Evolutionary conservation across 352 stramenopile genomes (phyloP).

Genomic region (Phytophthora hibernalis): DNA sequence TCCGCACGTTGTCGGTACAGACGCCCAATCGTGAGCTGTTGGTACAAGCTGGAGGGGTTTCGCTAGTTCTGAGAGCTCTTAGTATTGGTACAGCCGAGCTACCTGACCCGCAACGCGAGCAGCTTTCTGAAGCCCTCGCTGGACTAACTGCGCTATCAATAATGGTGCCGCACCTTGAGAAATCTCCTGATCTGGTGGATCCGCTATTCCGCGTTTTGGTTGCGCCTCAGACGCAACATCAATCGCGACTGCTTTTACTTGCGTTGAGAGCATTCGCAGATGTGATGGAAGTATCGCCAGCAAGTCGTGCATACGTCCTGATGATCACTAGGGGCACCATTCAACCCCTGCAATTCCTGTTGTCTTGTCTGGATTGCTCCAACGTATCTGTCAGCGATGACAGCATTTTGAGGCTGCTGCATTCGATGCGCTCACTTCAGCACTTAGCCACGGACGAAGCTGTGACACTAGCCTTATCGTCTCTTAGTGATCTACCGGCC

Average conservation of each 20-base stretch:
- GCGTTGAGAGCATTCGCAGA: constrained; percentile 58
- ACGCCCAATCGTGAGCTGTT: constrained; percentile 37
- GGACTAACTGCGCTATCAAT: constrained; percentile 20
- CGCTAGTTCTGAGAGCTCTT: constrained; percentile 46
- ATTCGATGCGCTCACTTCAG: constrained; percentile 56
- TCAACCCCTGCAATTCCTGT: constrained; percentile 47
- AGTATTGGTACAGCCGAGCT: constrained; percentile 17
- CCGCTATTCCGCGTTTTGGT: constrained; percentile 68
- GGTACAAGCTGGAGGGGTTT: constrained; percentile 45
- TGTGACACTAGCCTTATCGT: constrained; percentile 42
- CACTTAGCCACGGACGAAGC: constrained; percentile 66
- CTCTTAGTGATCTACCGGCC: constrained; percentile 35
- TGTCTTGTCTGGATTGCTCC: constrained; percentile 52
- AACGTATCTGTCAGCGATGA: constrained; percentile 20
- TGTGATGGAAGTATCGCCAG: constrained; percentile 58
- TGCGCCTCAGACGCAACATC: constrained; percentile 39
- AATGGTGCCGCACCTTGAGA: constrained; percentile 23
- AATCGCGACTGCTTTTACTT: constrained; percentile 40
- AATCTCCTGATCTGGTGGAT: constrained; percentile 49
- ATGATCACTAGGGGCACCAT: constrained; percentile 33
- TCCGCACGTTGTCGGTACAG: constrained; percentile 27
- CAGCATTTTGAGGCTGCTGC: constrained; percentile 44
- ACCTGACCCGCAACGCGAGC: constrained; percentile 21
- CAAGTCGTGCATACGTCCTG: constrained; percentile 50
- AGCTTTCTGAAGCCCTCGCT: constrained; percentile 33